phyloP scores from a whole-genome alignment of 768 basidiomycete genomes.

The Mycena latifolia region DNA sequence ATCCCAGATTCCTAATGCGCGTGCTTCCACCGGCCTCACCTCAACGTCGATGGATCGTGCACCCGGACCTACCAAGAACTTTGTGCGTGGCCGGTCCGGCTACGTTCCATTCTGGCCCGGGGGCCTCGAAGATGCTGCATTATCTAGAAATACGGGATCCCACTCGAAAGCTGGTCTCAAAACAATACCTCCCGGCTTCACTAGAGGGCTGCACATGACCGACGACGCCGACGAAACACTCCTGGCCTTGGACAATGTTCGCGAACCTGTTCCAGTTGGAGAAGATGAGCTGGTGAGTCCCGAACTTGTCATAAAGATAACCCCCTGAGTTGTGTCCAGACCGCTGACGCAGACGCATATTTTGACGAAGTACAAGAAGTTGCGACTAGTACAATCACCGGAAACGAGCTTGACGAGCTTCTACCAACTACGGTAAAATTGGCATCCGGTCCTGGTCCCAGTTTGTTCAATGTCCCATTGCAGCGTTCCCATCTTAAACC shows the following conservation, averaged over 20 bases:
- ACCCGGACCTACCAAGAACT: conserved; percentile 81
- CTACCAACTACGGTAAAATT: conserved; percentile 52
- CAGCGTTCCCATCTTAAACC: conserved; percentile 74
- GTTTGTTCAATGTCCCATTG: conserved; percentile 1
- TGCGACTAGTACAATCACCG: not conserved
- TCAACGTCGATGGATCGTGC: conserved; percentile 90
- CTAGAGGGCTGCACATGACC: conserved; percentile 80
- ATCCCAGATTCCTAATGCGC: conserved; percentile 65
- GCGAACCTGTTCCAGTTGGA: conserved; percentile 16
- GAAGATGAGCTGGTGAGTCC: conserved; percentile 32
- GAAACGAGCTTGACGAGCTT: conserved; percentile 35
- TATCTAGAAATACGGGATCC: conserved; percentile 35
- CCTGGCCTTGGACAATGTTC: conserved; percentile 42
- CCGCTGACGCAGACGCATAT: conserved; percentile 28
- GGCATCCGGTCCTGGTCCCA: conserved; percentile 37
- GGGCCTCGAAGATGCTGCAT: conserved; percentile 79
- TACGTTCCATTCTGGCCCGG: conserved; percentile 96
- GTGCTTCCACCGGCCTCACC: conserved; percentile 76
- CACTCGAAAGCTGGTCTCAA: conserved; percentile 62
- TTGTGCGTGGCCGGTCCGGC: conserved; percentile 94
- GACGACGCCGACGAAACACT: conserved; percentile 68
- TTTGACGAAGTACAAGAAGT: conserved; percentile 34
- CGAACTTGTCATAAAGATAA: not conserved
- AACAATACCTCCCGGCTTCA: conserved; percentile 86
- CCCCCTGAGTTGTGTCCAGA: conserved; percentile 10